Evolutionary conservation across 2,329 filamentous ascomycete species (phyloP).

Genomic region (Pezicula rhizophila): DNA sequence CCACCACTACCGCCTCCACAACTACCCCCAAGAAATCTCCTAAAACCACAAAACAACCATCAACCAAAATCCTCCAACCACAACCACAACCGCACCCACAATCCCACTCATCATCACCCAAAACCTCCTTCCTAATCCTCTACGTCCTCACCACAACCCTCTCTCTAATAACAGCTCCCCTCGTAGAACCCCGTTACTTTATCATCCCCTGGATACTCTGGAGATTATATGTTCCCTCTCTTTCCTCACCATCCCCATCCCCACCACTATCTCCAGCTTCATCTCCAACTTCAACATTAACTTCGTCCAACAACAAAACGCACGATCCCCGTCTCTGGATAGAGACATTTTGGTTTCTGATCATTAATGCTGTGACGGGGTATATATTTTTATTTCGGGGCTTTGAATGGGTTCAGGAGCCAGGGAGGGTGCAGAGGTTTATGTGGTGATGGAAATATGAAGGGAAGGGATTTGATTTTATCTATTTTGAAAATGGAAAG

Average conservation of each 20-base stretch:
- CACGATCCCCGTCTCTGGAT: constrained; percentile 35
- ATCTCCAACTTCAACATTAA: background rate
- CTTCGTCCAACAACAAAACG: background rate
- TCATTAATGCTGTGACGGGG: constrained; percentile 60
- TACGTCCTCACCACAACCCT: constrained; percentile 65
- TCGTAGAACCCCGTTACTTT: constrained; percentile 95
- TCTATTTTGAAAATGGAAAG: too few species aligned
- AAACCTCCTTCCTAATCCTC: constrained; percentile 50
- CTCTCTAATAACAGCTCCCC: constrained; percentile 78
- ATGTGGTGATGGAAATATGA: constrained; percentile 57
- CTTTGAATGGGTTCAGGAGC: constrained; percentile 53
- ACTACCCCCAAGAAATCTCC: background rate
- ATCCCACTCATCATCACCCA: constrained; percentile 23
- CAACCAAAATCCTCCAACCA: background rate
- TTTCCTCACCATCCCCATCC: constrained; percentile 19
- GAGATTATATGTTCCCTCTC: constrained; percentile 68
- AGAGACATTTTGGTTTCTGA: constrained; percentile 65
- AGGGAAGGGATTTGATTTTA: too few species aligned
- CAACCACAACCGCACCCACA: constrained; percentile 5
- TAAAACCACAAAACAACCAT: background rate
- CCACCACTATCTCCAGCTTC: too few species aligned
- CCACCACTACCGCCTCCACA: constrained; percentile 12
- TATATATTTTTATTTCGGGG: constrained; percentile 65
- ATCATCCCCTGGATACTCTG: constrained; percentile 94
- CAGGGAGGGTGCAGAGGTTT: constrained; percentile 63